Evolutionary conservation across 495 filamentous ascomycete species (phyloP).

Genomic region (Paragyromitra xinjiangensis): DNA sequence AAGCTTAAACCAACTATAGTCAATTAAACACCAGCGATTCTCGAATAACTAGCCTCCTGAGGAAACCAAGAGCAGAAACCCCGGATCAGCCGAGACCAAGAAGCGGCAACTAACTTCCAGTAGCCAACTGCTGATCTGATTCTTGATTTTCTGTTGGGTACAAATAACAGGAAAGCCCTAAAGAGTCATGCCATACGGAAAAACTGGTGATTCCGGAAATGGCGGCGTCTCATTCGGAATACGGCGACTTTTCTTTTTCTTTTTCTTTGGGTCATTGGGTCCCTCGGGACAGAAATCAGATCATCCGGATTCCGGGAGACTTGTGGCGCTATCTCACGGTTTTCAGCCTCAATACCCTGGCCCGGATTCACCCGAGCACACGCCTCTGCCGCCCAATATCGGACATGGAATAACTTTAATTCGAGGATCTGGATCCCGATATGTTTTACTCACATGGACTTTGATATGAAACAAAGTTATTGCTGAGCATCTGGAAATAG

Average conservation of each 20-base stretch:
- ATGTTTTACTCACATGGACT: neutral
- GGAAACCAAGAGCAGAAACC: neutral
- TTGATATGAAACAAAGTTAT: constrained; percentile 18
- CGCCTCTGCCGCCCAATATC: neutral
- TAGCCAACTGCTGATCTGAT: constrained; percentile 2
- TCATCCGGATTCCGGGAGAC: constrained; percentile 35
- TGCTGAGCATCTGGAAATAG: constrained; percentile 24
- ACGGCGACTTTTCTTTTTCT: neutral
- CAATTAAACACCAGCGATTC: constrained; percentile 7
- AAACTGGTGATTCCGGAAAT: constrained; percentile 42
- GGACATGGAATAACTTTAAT: constrained; percentile 10
- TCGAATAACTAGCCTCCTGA: neutral
- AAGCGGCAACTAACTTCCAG: neutral
- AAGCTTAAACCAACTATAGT: constrained; percentile 20
- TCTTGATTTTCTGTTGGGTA: neutral
- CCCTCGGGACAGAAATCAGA: constrained; percentile 29
- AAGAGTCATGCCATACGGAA: constrained; percentile 22
- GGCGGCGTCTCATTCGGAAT: constrained; percentile 15
- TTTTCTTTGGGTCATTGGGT: neutral
- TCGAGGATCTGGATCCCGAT: constrained; percentile 5
- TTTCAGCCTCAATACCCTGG: constrained; percentile 46
- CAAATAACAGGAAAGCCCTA: constrained; percentile 1
- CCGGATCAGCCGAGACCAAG: neutral
- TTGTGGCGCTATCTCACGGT: constrained; percentile 42
- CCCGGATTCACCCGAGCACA: constrained; percentile 45